Evolutionary conservation across 352 stramenopile genomes (phyloP).

Genomic region (Peronospora belbahrii): DNA sequence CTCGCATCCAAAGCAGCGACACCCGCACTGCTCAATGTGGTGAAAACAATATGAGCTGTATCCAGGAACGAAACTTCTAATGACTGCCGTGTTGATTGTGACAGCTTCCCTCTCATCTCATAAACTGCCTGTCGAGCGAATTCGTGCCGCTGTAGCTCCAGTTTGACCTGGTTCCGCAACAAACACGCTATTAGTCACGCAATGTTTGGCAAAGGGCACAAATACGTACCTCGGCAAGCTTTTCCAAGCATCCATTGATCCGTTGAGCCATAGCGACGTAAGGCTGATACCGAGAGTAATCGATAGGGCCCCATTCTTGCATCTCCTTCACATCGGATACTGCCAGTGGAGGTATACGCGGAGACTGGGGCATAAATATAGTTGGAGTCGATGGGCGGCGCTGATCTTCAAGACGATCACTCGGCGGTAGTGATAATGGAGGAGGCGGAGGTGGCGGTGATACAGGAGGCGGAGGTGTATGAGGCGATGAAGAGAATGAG

Average conservation of each 20-base stretch:
- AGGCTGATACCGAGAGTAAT: slow-evolving; percentile 61
- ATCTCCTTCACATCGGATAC: slow-evolving; percentile 7
- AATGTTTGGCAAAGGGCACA: not conserved
- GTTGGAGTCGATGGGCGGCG: slow-evolving; percentile 30
- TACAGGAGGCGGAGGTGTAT: slow-evolving; percentile 39
- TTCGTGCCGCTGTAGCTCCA: slow-evolving; percentile 80
- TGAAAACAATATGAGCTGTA: slow-evolving; percentile 90
- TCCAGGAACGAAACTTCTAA: slow-evolving; percentile 85
- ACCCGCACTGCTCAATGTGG: slow-evolving; percentile 85
- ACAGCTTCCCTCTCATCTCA: slow-evolving; percentile 53
- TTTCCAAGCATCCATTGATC: slow-evolving; percentile 75
- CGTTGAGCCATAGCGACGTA: slow-evolving; percentile 69
- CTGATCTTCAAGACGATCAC: slow-evolving; percentile 5
- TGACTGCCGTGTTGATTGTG: slow-evolving; percentile 60
- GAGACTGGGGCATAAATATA: slow-evolving; percentile 33
- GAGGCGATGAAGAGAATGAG: slow-evolving; percentile 20
- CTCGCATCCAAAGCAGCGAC: slow-evolving; percentile 73
- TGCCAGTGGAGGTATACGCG: slow-evolving; percentile 18
- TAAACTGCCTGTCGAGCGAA: slow-evolving; percentile 60
- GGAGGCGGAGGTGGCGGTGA: slow-evolving; percentile 41
- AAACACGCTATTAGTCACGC: slow-evolving; percentile 3
- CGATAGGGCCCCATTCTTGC: slow-evolving; percentile 33
- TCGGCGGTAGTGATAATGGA: slow-evolving; percentile 18
- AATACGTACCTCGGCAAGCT: slow-evolving; percentile 50
- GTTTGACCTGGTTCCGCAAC: slow-evolving; percentile 41